Percentiles rank a stretch among this genome's conserved stretches.
Conservation (phyloP, 176 grass and related monocot genomes). For the Oryza rufipogon region DNA sequence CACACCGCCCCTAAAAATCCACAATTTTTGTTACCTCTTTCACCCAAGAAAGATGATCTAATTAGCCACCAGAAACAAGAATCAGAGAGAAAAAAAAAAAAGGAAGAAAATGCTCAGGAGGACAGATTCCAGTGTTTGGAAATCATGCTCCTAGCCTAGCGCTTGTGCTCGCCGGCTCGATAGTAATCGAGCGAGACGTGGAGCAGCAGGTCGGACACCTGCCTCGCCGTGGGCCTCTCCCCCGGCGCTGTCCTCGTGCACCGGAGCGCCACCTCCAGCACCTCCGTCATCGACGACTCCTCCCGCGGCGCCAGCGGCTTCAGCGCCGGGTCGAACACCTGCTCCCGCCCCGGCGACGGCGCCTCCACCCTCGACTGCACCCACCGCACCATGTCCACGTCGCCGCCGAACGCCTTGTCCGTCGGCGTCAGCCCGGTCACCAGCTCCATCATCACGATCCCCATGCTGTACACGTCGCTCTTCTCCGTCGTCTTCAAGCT, state of each 20-base stretch:
- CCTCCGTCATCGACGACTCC: slow-evolving; percentile 64
- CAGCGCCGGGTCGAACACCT: slow-evolving; percentile 65
- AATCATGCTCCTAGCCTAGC: slow-evolving; percentile 25
- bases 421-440: slow-evolving; percentile 76
- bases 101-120: neutral
- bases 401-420: slow-evolving; percentile 71
- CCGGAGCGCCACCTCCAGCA: slow-evolving; percentile 74
- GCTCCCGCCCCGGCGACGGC: slow-evolving; percentile 42
- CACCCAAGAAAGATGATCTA: slow-evolving; percentile 8
- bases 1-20: neutral
- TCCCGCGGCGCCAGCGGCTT: slow-evolving; percentile 63
- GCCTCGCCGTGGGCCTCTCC: slow-evolving; percentile 78
- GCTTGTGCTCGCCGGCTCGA: slow-evolving; percentile 47
- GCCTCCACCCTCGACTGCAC: slow-evolving; percentile 58
- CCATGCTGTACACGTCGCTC: slow-evolving; percentile 91
- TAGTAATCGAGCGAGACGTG: slow-evolving; percentile 71
- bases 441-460: slow-evolving; percentile 96
- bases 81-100: neutral
- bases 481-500: slow-evolving; percentile 81
- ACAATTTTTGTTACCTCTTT: neutral
- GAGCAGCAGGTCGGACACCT: slow-evolving; percentile 78
- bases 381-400: slow-evolving; percentile 91
- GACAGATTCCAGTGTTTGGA: neutral
- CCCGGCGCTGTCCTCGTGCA: slow-evolving; percentile 63
- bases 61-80: slow-evolving; percentile 31